phyloP scores from a whole-genome alignment of 1,139 yeast species.

The Saccharomycopsis hybrid region DNA sequence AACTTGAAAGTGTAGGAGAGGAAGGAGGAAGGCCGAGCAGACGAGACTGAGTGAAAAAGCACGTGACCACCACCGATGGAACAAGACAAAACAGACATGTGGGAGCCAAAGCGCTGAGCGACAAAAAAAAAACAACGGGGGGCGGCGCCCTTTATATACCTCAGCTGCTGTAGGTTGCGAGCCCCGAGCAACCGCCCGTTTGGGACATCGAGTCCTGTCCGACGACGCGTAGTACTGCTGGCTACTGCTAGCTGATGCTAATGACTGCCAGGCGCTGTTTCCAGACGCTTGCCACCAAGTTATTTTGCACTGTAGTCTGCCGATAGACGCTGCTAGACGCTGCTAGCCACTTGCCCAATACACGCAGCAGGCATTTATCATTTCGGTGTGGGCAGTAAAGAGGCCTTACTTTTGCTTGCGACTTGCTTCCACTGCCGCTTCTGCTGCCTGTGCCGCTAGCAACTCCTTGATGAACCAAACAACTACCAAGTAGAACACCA shows the following conservation, averaged over 20 bases:
- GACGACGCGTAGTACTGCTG: conserved; percentile 1
- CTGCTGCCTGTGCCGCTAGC: conserved; percentile 6
- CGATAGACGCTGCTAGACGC: too few relatives aligned
- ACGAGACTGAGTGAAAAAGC: background rate
- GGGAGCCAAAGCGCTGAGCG: too few relatives aligned
- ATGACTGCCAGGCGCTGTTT: too few relatives aligned
- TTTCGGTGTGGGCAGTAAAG: background rate
- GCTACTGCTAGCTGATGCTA: too few relatives aligned
- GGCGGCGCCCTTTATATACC: conserved; percentile 13
- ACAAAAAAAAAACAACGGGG: conserved; percentile 2
- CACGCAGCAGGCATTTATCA: too few relatives aligned
- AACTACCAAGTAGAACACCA: conserved; percentile 68
- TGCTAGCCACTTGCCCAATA: too few relatives aligned
- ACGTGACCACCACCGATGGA: conserved; percentile 8
- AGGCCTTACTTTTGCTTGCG: background rate
- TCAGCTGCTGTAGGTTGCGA: background rate
- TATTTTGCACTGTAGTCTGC: too few relatives aligned
- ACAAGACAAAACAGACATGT: too few relatives aligned
- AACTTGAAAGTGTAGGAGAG: background rate
- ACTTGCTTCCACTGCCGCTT: conserved; percentile 1
- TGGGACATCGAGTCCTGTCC: background rate
- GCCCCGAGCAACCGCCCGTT: background rate
- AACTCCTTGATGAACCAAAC: conserved; percentile 85
- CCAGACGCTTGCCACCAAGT: too few relatives aligned
- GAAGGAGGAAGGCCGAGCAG: background rate